phyloP scores from a whole-genome alignment of 78 protist species.

The slime mould (Dictyostelium discoideum) region dicty_2.7 NC_007089.4:3299501-3300000 shows the following conservation, averaged over 20 bases:
- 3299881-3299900: conserved; percentile 1
- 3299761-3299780: not conserved
- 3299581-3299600: not conserved
- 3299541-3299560: no score
- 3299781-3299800: not conserved
- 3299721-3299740: not conserved
- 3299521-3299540: no score
- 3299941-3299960: not conserved
- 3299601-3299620: not conserved
- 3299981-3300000: not conserved
- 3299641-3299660: not conserved
- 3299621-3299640: not conserved
- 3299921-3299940: not conserved
- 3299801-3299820: not conserved
- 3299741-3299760: not conserved
- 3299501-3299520: no score
- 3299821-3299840: conserved; percentile 20
- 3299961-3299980: not conserved
- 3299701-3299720: not conserved
- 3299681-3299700: not conserved
- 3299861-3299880: conserved; percentile 14
- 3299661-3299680: not conserved
- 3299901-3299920: not conserved
- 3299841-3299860: not conserved
- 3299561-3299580: not conserved